Percentiles rank a stretch among this genome's conserved stretches.
phyloP scores from a whole-genome alignment of 345 rosid species.

The Populus pruinosa region DNA sequence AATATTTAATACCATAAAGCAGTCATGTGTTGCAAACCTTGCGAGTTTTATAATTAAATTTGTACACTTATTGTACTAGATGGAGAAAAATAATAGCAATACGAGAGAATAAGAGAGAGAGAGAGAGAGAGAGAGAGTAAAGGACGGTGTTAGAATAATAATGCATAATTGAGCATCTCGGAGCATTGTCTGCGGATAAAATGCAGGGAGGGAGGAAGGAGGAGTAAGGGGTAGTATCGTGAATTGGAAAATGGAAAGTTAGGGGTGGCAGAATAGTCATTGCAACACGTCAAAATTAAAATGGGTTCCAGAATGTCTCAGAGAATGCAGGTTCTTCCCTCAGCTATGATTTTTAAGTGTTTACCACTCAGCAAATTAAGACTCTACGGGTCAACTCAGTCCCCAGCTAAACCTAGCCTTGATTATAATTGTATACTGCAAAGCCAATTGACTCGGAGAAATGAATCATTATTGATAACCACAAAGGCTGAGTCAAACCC shows the following conservation, averaged over 20 bases:
- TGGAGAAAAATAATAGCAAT: too few species aligned
- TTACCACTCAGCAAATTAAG: background rate
- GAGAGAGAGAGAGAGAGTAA: too few species aligned
- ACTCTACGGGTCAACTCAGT: background rate
- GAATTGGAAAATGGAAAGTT: background rate
- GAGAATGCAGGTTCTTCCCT: background rate
- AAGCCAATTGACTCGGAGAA: background rate
- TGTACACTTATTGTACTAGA: too few species aligned
- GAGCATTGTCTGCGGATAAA: background rate
- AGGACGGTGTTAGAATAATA: background rate
- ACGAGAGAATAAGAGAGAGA: too few species aligned
- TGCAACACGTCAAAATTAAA: background rate
- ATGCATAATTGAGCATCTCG: too few species aligned
- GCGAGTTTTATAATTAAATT: too few species aligned
- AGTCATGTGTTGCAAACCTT: too few species aligned
- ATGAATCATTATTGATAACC: background rate
- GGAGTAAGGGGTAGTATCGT: background rate
- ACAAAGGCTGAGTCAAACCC: background rate
- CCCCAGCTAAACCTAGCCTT: background rate
- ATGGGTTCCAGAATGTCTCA: background rate
- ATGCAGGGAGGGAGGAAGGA: too few species aligned
- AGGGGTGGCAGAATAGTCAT: background rate
- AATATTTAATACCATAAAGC: too few species aligned
- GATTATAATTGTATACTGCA: background rate
- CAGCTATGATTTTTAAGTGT: background rate